Evolutionary conservation across 495 filamentous ascomycete species (phyloP).

Genomic region (Cryomyces minteri): DNA sequence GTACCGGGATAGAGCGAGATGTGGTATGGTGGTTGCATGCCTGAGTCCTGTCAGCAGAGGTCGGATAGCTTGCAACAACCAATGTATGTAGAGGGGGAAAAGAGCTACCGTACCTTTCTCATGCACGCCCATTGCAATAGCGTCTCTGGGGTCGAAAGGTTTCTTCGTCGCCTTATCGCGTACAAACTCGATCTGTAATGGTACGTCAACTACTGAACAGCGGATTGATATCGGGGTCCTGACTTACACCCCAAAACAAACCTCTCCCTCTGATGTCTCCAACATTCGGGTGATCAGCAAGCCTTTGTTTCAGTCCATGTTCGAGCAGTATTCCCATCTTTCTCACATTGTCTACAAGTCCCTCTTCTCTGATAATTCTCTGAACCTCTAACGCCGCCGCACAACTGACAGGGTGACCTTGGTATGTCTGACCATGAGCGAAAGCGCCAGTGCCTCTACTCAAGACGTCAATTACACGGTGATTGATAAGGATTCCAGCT

Average conservation of each 20-base stretch:
- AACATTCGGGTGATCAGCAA: conserved; percentile 34
- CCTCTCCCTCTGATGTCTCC: conserved; percentile 48
- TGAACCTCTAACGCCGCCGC: conserved; percentile 38
- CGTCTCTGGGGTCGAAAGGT: conserved; percentile 23
- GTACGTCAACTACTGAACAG: neutral
- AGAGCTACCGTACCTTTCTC: conserved; percentile 12
- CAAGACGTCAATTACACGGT: conserved; percentile 18
- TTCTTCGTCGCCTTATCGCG: conserved; percentile 34
- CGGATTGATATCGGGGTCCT: neutral
- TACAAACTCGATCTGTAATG: conserved; percentile 36
- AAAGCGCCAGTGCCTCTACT: conserved; percentile 23
- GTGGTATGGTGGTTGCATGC: conserved; percentile 24
- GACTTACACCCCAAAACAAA: conserved; percentile 40
- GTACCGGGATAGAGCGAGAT: conserved; percentile 53
- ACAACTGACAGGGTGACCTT: conserved; percentile 37
- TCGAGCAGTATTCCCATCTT: conserved; percentile 29
- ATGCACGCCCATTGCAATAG: conserved; percentile 15
- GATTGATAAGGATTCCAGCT: conserved; percentile 18
- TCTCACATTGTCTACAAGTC: conserved; percentile 28
- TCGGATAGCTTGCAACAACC: conserved; percentile 22
- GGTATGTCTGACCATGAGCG: conserved; percentile 40
- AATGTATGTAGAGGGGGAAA: conserved; percentile 11
- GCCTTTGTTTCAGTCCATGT: conserved; percentile 20
- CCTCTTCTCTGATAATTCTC: conserved; percentile 27
- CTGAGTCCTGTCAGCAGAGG: conserved; percentile 7